These are phyloP conservation scores for Salvia sclarea DNA, from an alignment of 305 asterid species.

Conservation along the genomic window DNA sequence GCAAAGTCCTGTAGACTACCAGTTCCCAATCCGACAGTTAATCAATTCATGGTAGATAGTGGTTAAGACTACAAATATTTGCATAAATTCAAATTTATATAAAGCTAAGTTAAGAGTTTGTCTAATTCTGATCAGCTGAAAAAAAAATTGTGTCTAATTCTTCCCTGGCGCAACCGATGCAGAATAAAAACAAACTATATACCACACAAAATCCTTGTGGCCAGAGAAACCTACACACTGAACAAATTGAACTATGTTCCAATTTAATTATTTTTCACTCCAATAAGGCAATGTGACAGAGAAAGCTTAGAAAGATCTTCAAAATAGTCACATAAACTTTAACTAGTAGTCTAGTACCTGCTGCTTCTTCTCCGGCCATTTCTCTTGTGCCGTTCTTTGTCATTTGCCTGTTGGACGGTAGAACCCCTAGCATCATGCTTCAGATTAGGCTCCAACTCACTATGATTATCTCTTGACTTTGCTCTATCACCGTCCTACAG, in stretches of 20 bases:
- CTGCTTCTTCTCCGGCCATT: slow-evolving; percentile 54
- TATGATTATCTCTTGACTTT: slow-evolving; percentile 42
- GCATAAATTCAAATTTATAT: background rate
- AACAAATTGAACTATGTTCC: background rate
- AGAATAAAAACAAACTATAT: slow-evolving; percentile 11
- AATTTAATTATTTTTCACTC: background rate
- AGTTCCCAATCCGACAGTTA: no score
- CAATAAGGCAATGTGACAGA: slow-evolving; percentile 10
- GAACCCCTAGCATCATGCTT: slow-evolving; percentile 47
- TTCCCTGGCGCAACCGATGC: slow-evolving; percentile 19
- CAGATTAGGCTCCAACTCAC: slow-evolving; percentile 44
- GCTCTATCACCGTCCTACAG: slow-evolving; percentile 86
- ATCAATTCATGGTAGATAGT: no score
- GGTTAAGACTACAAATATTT: no score
- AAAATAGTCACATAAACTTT: slow-evolving; percentile 10
- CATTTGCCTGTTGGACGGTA: slow-evolving; percentile 41
- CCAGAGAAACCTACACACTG: background rate
- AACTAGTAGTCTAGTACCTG: slow-evolving; percentile 56
- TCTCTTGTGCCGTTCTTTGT: slow-evolving; percentile 54
- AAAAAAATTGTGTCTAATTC: background rate
- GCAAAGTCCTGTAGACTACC: background rate
- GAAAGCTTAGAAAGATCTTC: slow-evolving; percentile 1
- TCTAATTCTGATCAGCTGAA: slow-evolving; percentile 6
- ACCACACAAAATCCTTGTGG: background rate
- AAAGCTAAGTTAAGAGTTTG: no score